Conservation (phyloP, 345 rosid species). For the Dipteronia dyeriana region DNA sequence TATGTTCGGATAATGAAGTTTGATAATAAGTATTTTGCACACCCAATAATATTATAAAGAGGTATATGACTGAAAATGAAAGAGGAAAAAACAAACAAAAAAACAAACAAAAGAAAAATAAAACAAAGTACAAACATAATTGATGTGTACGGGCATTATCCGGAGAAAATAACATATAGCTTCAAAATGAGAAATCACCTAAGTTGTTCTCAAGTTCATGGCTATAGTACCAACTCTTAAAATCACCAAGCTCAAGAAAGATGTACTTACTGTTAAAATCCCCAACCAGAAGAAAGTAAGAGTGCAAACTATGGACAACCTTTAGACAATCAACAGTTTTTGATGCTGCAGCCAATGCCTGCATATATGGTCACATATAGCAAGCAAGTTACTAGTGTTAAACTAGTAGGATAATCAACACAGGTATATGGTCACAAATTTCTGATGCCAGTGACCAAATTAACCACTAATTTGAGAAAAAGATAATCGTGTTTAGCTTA, state of each 20-base stretch:
- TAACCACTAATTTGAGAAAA: background rate
- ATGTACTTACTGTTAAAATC: constrained; percentile 71
- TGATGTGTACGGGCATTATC: background rate
- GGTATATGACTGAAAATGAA: background rate
- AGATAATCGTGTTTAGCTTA: background rate
- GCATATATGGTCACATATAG: constrained; percentile 29
- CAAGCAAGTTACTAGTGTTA: constrained; percentile 14
- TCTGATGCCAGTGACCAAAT: background rate
- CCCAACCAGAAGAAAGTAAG: constrained; percentile 88
- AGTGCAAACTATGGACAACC: constrained; percentile 87
- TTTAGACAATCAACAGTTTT: constrained; percentile 95
- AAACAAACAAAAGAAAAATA: too few species aligned
- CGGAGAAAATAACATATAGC: background rate
- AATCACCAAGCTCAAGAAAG: constrained; percentile 9
- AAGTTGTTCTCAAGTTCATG: background rate
- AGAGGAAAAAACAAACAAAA: background rate
- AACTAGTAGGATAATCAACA: constrained; percentile 7
- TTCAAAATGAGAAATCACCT: background rate
- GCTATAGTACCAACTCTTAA: constrained; percentile 1
- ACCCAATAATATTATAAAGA: background rate
- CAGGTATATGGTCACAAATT: background rate
- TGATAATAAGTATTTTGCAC: background rate
- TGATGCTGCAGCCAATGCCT: constrained; percentile 97
- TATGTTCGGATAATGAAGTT: background rate
- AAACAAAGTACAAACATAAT: background rate